phyloP scores from a whole-genome alignment of 257 asterid genomes.

The Jaltomata sinuosa region DNA sequence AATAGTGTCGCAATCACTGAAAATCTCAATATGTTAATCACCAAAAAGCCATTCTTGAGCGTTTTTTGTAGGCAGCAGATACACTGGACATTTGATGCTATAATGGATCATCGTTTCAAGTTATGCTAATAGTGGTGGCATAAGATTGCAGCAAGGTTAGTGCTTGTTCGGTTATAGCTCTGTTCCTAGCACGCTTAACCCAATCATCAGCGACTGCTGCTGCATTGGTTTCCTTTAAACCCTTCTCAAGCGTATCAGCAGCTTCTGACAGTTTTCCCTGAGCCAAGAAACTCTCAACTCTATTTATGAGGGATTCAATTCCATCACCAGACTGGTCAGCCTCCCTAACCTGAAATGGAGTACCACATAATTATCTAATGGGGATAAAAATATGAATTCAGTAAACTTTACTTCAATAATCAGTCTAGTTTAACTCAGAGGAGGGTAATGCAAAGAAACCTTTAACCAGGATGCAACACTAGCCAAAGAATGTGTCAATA shows the following conservation, averaged over 20 bases:
- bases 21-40: neutral
- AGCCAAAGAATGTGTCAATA: slow-evolving; percentile 83
- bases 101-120: slow-evolving; percentile 15
- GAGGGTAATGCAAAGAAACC: slow-evolving; percentile 31
- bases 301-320: slow-evolving; percentile 70
- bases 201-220: slow-evolving; percentile 64
- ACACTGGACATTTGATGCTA: neutral
- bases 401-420: neutral
- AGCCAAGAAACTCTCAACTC: slow-evolving; percentile 65
- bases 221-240: slow-evolving; percentile 74
- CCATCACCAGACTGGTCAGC: slow-evolving; percentile 79
- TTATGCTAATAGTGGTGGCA: slow-evolving; percentile 62
- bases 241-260: slow-evolving; percentile 76
- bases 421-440: neutral
- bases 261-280: slow-evolving; percentile 78
- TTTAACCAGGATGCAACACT: slow-evolving; percentile 67
- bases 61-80: neutral
- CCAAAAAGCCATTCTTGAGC: neutral
- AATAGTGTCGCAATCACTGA: neutral
- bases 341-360: slow-evolving; percentile 54
- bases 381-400: neutral
- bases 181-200: slow-evolving; percentile 62
- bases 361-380: neutral
- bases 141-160: slow-evolving; percentile 65
- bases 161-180: slow-evolving; percentile 85